These are phyloP conservation scores for Larix kaempferi DNA, from an alignment of 75 land plant species.

Conservation along the genomic window DNA sequence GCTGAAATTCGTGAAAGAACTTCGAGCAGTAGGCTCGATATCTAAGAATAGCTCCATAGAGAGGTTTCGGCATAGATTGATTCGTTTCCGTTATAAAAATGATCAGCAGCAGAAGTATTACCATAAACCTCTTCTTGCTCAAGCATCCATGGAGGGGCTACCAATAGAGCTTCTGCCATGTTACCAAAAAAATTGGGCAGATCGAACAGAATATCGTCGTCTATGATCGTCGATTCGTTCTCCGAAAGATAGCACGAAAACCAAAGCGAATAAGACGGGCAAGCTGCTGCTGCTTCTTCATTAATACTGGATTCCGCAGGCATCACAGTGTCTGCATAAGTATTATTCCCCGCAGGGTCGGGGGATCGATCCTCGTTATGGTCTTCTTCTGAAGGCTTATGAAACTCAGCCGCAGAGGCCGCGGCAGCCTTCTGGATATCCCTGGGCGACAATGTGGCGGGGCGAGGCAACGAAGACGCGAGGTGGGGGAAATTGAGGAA, in stretches of 20 bases:
- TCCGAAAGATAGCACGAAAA: neutral
- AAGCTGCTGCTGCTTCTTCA: neutral
- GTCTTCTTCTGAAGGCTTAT: neutral
- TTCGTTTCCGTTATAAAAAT: neutral
- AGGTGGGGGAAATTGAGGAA: constrained; percentile 32
- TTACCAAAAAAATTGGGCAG: constrained; percentile 5
- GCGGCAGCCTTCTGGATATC: constrained; percentile 36
- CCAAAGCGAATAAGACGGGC: neutral
- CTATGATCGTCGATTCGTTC: neutral
- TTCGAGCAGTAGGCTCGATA: too few relatives aligned
- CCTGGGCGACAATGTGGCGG: constrained; percentile 14
- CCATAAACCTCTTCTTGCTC: neutral
- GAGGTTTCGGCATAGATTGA: neutral
- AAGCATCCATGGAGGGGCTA: constrained; percentile 2
- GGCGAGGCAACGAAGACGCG: constrained; percentile 15
- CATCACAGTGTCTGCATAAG: too few relatives aligned
- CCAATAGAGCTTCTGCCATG: constrained; percentile 1
- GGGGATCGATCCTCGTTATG: neutral
- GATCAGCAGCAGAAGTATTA: too few relatives aligned
- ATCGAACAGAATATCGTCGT: constrained; percentile 3
- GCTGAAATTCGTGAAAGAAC: too few relatives aligned
- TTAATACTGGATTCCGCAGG: too few relatives aligned
- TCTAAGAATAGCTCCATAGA: neutral
- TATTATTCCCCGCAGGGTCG: too few relatives aligned
- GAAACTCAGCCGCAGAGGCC: constrained; percentile 16